Conservation (phyloP, 2,329 filamentous ascomycete species). For the Rhynchosporium graminicola region DNA sequence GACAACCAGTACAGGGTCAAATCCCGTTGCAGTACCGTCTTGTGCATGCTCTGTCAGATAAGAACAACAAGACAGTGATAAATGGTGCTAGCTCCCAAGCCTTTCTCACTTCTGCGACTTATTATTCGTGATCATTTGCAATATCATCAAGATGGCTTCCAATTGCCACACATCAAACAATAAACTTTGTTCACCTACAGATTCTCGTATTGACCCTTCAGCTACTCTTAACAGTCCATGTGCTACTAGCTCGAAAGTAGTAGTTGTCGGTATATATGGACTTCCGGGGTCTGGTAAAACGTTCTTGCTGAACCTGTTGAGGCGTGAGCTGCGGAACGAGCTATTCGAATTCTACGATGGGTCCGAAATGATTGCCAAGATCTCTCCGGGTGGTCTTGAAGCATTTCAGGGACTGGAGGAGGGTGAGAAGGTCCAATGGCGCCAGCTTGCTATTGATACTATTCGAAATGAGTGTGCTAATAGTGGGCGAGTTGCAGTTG, state of each 20-base stretch:
- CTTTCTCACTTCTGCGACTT: too few relatives aligned
- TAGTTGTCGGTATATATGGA: conserved; percentile 56
- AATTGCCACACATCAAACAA: too few relatives aligned
- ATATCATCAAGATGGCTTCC: too few relatives aligned
- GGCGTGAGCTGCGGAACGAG: conserved; percentile 39
- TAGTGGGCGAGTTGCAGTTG: conserved; percentile 46
- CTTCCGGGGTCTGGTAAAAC: conserved; percentile 56
- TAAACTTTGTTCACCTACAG: too few relatives aligned
- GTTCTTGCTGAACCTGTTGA: conserved; percentile 46
- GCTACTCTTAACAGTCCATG: too few relatives aligned
- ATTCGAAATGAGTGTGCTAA: conserved; percentile 45
- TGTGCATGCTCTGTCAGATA: too few relatives aligned
- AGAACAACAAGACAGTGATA: too few relatives aligned
- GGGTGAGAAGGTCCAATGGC: conserved; percentile 43
- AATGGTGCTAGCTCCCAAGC: too few relatives aligned
- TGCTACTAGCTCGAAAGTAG: conserved; percentile 37
- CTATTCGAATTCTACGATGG: conserved; percentile 55
- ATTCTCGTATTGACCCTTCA: too few relatives aligned
- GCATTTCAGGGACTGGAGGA: conserved; percentile 48
- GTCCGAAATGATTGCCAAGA: conserved; percentile 47
- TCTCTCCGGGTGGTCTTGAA: conserved; percentile 50
- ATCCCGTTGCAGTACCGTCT: too few relatives aligned
- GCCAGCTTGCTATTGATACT: conserved; percentile 48
- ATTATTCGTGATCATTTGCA: too few relatives aligned
- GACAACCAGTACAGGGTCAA: too few relatives aligned